Percentiles rank a stretch among this genome's conserved stretches.
These are phyloP conservation scores for Chrysanthemum lavandulifolium DNA, from an alignment of 129 eudicot genomes.

Conservation along the genomic window DNA sequence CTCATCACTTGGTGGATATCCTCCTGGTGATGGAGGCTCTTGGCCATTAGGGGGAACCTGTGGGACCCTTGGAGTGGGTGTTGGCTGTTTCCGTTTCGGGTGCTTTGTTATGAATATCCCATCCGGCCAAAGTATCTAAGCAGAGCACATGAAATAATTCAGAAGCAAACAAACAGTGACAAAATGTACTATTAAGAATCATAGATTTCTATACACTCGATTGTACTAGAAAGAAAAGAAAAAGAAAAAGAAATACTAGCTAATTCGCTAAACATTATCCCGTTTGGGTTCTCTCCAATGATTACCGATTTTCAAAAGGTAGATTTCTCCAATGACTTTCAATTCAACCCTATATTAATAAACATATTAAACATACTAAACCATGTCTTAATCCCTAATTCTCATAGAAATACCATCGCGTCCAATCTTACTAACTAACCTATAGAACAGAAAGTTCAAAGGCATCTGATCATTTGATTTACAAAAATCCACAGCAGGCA, in stretches of 20 bases:
- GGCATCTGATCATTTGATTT: background rate
- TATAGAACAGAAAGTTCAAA: background rate
- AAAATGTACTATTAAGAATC: background rate
- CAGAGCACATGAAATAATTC: conserved; percentile 20
- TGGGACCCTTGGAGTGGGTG: conserved; percentile 42
- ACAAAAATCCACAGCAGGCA: background rate
- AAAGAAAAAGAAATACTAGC: background rate
- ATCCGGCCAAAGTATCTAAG: conserved; percentile 97
- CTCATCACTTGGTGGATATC: conserved; percentile 44
- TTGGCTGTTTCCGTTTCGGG: conserved; percentile 62
- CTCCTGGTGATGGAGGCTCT: conserved; percentile 39
- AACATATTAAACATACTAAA: too few relatives aligned
- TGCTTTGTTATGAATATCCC: conserved; percentile 93
- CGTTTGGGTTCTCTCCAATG: too few relatives aligned
- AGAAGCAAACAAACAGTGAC: conserved; percentile 6
- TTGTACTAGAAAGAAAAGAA: background rate
- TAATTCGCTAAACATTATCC: too few relatives aligned
- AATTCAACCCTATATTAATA: too few relatives aligned
- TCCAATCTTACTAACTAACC: too few relatives aligned
- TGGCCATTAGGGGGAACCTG: conserved; percentile 40
- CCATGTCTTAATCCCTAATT: too few relatives aligned
- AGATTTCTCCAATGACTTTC: too few relatives aligned
- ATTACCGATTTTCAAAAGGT: too few relatives aligned
- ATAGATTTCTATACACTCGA: background rate
- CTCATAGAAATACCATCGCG: too few relatives aligned